Evolutionary conservation across 805 yeast genomes (phyloP).

Genomic region (Saccharomycopsis sp.): DNA sequence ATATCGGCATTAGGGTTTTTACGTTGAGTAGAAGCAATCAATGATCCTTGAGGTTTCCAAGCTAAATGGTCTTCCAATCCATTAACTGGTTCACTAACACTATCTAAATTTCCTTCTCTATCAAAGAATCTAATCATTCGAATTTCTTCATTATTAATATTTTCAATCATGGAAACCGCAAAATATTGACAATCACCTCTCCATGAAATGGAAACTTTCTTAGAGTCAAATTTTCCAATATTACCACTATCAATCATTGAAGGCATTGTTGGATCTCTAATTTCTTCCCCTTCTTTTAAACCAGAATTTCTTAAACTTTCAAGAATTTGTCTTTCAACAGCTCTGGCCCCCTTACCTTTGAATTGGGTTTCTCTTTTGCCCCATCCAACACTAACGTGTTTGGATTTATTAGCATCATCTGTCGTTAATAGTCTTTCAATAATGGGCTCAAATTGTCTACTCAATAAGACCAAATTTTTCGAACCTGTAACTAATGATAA

Average conservation of each 20-base stretch:
- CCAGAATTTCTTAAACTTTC: slow-evolving; percentile 46
- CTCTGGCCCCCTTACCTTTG: slow-evolving; percentile 85
- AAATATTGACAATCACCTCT: slow-evolving; percentile 90
- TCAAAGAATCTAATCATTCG: slow-evolving; percentile 77
- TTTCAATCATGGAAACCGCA: slow-evolving; percentile 54
- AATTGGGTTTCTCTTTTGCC: slow-evolving; percentile 96
- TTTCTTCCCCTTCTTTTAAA: slow-evolving; percentile 49
- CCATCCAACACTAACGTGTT: slow-evolving; percentile 97
- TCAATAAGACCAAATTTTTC: slow-evolving; percentile 51
- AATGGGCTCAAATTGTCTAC: slow-evolving; percentile 71
- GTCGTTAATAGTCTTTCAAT: slow-evolving; percentile 48
- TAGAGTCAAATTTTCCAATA: slow-evolving; percentile 43
- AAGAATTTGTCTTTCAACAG: slow-evolving; percentile 51
- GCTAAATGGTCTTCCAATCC: slow-evolving; percentile 62
- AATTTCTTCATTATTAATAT: slow-evolving; percentile 36
- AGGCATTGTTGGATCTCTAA: slow-evolving; percentile 86
- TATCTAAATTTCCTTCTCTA: slow-evolving; percentile 66
- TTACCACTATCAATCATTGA: slow-evolving; percentile 61
- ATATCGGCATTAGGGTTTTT: slow-evolving; percentile 22
- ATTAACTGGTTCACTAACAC: slow-evolving; percentile 85
- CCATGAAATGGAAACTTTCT: slow-evolving; percentile 60
- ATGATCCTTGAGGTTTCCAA: slow-evolving; percentile 89
- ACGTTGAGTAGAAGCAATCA: slow-evolving; percentile 76
- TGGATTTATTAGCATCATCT: slow-evolving; percentile 56
- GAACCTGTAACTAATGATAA: slow-evolving; percentile 58